Base-by-base conservation (phyloP, 129 eudicot species). In the Tagetes erecta region DNA sequence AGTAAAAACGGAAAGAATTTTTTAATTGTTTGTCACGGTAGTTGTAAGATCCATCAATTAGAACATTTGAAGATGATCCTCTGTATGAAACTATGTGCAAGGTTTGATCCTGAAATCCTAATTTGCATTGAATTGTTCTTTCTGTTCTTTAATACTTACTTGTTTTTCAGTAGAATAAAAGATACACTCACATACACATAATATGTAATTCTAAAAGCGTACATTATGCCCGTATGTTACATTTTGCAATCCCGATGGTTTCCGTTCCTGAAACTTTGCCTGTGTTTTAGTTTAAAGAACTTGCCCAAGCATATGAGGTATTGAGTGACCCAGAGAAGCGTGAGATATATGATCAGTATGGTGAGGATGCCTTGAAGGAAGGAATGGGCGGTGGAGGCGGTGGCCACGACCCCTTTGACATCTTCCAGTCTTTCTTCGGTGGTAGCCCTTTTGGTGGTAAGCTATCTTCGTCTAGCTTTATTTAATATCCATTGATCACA, bases 311-410 rank as follows among this genome's bases (percentile, higher is more conserved):
- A 7, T 89, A 90, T 67, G 96, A 90, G 81, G 96, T 90, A 41
- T 62, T 90, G 14, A 90, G 87, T 64, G 92, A 90, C 70, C 92
- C 96, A 2, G 96, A 90, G 83, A 90, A 90, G 85, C 92, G 92
- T 45, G 96, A 85, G 84, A 85, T 87, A 73, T 90, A 90, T 13
- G 96, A 90, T 72, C 88, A 90, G 73, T 90, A 90, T 68, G 96
- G 96, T 68, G 96, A 90, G 79, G 96, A 90, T 71, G 96, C 92
- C 51, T 85, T 90, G 68, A 90, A 90, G 82, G 92, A 90, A 79
- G 96, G 92, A 85, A 90, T 90, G 92, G 92, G 96, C 12, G 86
- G 85, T 72, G 91, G 91, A 49, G 91, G 85, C 27, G 92, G 88
- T 44, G 96, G 80, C 13, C 85, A 90, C 83, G 92, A 87, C 41